phyloP scores from a whole-genome alignment of 202 grass and related monocot species.

The Elaeis oleifera region DNA sequence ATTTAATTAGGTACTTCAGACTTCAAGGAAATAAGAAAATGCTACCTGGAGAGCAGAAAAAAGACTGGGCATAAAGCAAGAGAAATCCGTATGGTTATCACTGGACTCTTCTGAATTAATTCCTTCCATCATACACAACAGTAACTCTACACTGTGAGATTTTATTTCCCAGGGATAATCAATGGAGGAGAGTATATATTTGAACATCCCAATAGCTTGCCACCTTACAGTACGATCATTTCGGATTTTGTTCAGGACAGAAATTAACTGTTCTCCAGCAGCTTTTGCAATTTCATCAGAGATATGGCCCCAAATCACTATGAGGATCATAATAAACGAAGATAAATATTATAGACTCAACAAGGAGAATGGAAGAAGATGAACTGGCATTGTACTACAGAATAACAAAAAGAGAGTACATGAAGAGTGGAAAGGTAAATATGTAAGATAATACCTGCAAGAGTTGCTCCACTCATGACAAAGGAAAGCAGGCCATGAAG shows the following conservation, averaged over 20 bases:
- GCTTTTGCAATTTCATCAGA: conserved; percentile 49
- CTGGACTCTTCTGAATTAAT: conserved; percentile 29
- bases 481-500: conserved; percentile 38
- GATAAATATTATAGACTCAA: neutral
- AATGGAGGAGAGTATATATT: conserved; percentile 50
- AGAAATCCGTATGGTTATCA: conserved; percentile 34
- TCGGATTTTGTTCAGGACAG: conserved; percentile 42
- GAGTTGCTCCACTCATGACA: conserved; percentile 51
- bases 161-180: conserved; percentile 72
- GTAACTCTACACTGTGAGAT: conserved; percentile 52
- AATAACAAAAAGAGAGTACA: conserved; percentile 1
- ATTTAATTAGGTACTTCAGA: neutral
- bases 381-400: neutral
- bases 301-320: conserved; percentile 60
- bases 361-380: too few species aligned
- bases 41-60: conserved; percentile 68
- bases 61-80: conserved; percentile 31
- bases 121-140: conserved; percentile 47
- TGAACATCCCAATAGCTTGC: conserved; percentile 65
- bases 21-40: neutral
- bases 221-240: conserved; percentile 41
- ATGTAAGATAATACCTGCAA: conserved; percentile 51
- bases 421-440: conserved; percentile 15
- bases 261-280: conserved; percentile 37
- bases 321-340: conserved; percentile 8